These are phyloP conservation scores for Meredithiella fracta DNA, from an alignment of 2,329 filamentous ascomycete species.

Conservation along the genomic window DNA sequence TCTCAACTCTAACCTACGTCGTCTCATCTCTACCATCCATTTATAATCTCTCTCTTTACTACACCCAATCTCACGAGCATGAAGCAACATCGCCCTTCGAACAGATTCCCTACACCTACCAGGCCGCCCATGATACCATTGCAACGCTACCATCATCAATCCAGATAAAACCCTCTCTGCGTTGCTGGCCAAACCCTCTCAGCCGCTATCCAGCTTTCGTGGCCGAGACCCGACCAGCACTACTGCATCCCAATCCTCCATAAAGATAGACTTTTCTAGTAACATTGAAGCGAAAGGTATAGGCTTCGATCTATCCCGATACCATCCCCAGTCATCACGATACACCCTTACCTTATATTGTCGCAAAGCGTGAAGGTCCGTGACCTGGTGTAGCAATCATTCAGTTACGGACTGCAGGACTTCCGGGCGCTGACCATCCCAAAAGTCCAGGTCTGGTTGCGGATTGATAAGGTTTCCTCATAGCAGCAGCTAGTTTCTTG, in stretches of 20 bases:
- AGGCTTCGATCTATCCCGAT: not conserved
- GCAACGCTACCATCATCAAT: not conserved
- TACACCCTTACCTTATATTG: not conserved
- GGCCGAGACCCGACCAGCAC: too few species aligned
- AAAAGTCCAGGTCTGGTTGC: not conserved
- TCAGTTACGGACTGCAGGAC: not conserved
- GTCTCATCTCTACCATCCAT: not conserved
- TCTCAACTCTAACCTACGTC: not conserved
- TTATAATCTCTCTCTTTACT: not conserved
- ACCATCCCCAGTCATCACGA: not conserved
- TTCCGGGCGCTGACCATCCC: too few species aligned
- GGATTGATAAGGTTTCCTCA: too few species aligned
- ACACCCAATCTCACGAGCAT: not conserved
- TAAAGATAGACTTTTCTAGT: not conserved
- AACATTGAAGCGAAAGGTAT: not conserved
- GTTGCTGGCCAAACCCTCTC: not conserved
- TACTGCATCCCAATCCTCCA: not conserved
- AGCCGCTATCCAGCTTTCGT: not conserved
- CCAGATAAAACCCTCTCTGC: not conserved
- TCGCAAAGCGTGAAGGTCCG: conserved; percentile 1
- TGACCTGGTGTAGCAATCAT: not conserved
- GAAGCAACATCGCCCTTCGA: not conserved
- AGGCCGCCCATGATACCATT: not conserved
- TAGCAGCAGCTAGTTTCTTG: too few species aligned
- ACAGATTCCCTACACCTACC: not conserved